These are phyloP conservation scores for Casuarina glauca DNA, from an alignment of 306 rosid genomes.

Conservation along the genomic window DNA sequence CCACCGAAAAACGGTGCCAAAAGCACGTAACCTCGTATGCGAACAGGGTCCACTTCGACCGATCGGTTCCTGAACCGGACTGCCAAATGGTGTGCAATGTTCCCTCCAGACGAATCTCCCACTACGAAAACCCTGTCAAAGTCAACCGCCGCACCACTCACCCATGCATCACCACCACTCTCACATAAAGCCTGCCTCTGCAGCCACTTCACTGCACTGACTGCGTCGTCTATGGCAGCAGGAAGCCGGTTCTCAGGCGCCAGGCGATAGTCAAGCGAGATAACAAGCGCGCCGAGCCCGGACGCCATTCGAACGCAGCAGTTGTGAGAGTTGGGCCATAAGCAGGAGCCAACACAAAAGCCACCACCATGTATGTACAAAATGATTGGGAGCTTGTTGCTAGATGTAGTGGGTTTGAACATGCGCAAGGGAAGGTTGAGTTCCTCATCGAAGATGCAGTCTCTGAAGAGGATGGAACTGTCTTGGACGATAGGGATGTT, in stretches of 20 bases:
- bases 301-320: constrained; percentile 67
- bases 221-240: constrained; percentile 72
- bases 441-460: constrained; percentile 43
- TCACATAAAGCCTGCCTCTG: constrained; percentile 38
- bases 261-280: constrained; percentile 71
- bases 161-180: constrained; percentile 56
- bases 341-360: constrained; percentile 78
- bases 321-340: constrained; percentile 82
- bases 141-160: constrained; percentile 42
- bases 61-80: constrained; percentile 49
- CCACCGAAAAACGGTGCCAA: constrained; percentile 96
- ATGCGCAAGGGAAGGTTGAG: constrained; percentile 66
- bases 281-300: constrained; percentile 46
- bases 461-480: constrained; percentile 51
- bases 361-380: constrained; percentile 87
- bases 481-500: constrained; percentile 43
- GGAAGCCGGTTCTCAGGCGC: constrained; percentile 88
- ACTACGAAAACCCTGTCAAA: constrained; percentile 58
- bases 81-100: constrained; percentile 83
- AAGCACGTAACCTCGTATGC: constrained; percentile 60
- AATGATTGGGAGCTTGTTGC: constrained; percentile 43
- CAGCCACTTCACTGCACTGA: constrained; percentile 69
- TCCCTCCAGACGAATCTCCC: constrained; percentile 96
- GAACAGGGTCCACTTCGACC: constrained; percentile 38
- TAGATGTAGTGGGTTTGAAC: constrained; percentile 44